Base-by-base conservation (phyloP, 345 rosid genomes). In the Acer campestre region DNA sequence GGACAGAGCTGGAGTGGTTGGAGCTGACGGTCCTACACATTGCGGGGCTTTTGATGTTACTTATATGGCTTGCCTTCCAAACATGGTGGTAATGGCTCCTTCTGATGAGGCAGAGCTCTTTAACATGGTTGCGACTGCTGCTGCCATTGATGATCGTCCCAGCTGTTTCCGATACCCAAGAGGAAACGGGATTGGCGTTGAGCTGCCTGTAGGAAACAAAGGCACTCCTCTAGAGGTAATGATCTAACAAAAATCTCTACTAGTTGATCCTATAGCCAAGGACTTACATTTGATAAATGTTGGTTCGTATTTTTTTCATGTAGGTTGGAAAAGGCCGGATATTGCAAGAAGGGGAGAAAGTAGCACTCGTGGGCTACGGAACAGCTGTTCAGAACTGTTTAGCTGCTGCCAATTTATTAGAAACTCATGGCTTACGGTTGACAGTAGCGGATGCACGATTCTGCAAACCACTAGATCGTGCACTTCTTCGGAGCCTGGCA, bases 41-140 rank as follows among this genome's bases (percentile, higher is more conserved):
- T 90, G 96, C 68, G 99, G 99, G 76, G 88, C 99, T 67, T 93
- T 95, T 65, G 98, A 95, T 79, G 96, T 95, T 61, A 89, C 98
- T 1, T 95, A 86, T 48, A 95, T 95, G 99, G 99, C 99, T 71
- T 95, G 99, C 82, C 97, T 95, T 61, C 99, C 99, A 9, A 93
- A 95, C 78, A 95, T 95, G 99, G 94, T 95, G 80, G 98, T 95
- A 0, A 95, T 95, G 99, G 99, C 98, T 80, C 98, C 99, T 76
- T 85, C 98, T 0, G 98, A 95, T 62, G 99, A 95, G 88, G 95
- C 99, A 7, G 99, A 95, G 85, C 98, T 95, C 51, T 93, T 91
- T 79, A 87, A 95, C 85, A 93, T 95, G 91, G 98, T 95, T 79
- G 98, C 99, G 65, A 95, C 99, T 0, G 97, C 99, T 72, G 93